Conservation (phyloP, 192 early-diverging fungal species). For the Umbelopsis sp. region DNA sequence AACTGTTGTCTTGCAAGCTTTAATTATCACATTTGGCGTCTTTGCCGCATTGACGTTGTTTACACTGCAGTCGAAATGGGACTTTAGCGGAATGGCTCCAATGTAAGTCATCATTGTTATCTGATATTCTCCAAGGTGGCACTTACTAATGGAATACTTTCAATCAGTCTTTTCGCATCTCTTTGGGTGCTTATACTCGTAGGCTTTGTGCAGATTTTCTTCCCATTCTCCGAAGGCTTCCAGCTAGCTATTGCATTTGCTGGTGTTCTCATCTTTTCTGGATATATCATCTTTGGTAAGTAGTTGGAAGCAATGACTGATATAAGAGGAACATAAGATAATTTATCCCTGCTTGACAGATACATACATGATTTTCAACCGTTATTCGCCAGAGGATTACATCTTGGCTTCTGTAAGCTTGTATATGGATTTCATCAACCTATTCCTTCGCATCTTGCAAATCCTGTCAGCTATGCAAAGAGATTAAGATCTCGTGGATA, state of each 20-base stretch:
- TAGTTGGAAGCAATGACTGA: not conserved
- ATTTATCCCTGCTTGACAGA: slow-evolving; percentile 43
- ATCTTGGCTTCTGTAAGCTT: slow-evolving; percentile 63
- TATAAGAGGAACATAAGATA: not conserved
- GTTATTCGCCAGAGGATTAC: slow-evolving; percentile 75
- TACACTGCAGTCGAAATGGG: slow-evolving; percentile 74
- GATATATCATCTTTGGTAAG: slow-evolving; percentile 72
- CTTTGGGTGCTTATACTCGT: slow-evolving; percentile 64
- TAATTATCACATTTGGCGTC: slow-evolving; percentile 70
- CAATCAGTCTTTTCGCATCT: slow-evolving; percentile 53
- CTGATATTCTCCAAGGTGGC: slow-evolving; percentile 18
- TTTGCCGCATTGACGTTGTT: slow-evolving; percentile 78
- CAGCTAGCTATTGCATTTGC: slow-evolving; percentile 60
- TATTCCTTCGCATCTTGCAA: slow-evolving; percentile 72
- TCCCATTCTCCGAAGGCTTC: slow-evolving; percentile 63
- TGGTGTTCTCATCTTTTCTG: slow-evolving; percentile 72
- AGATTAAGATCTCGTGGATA: slow-evolving; percentile 11
- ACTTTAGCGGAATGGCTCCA: slow-evolving; percentile 65
- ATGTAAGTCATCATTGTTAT: slow-evolving; percentile 33
- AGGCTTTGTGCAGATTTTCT: slow-evolving; percentile 66
- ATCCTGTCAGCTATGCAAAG: slow-evolving; percentile 46
- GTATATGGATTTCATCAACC: slow-evolving; percentile 78
- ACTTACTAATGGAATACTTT: not conserved
- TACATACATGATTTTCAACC: slow-evolving; percentile 69
- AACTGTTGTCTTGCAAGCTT: slow-evolving; percentile 70